A percentile compares a stretch with the other conserved stretches of the same genome.
Conservation (phyloP, 1,284 basidiomycete genomes). For the Fomitopsis pinicola region DNA sequence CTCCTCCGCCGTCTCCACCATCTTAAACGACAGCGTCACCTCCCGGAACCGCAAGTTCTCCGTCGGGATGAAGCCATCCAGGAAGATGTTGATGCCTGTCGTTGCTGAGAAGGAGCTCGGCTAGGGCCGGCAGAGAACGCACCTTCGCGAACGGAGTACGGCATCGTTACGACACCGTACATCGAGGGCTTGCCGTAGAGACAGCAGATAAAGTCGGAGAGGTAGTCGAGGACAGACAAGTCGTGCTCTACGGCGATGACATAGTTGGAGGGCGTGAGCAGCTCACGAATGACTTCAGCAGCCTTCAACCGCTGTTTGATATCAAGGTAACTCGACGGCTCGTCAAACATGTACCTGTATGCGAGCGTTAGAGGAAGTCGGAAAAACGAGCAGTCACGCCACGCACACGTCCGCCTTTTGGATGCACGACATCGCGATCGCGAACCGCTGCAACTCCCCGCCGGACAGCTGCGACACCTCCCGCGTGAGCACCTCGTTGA, state of each 20-base stretch:
- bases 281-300: conserved; percentile 90
- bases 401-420: conserved; percentile 87
- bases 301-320: conserved; percentile 91
- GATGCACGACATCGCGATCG: conserved; percentile 91
- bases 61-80: conserved; percentile 97
- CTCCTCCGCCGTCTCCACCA: conserved; percentile 92
- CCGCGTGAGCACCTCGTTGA: conserved; percentile 80
- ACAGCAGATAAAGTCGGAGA: conserved; percentile 96
- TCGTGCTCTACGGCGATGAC: conserved; percentile 98
- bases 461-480: conserved; percentile 86
- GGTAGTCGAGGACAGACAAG: conserved; percentile 92
- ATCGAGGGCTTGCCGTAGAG: conserved; percentile 95
- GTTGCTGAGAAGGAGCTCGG: not conserved
- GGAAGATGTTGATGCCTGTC: conserved; percentile 94
- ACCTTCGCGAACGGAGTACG: conserved; percentile 96
- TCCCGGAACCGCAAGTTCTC: conserved; percentile 97
- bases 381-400: not conserved
- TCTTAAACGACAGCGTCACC: conserved; percentile 93
- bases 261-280: conserved; percentile 81
- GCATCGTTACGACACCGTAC: conserved; percentile 98
- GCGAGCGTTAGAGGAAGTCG: not conserved
- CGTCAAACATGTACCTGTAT: conserved; percentile 91
- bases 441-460: conserved; percentile 95
- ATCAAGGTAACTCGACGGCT: conserved; percentile 96
- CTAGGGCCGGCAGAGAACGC: conserved; percentile 13